These are phyloP conservation scores for Adansonia gregorii DNA, from an alignment of 441 rosid species.

Conservation along the genomic window DNA sequence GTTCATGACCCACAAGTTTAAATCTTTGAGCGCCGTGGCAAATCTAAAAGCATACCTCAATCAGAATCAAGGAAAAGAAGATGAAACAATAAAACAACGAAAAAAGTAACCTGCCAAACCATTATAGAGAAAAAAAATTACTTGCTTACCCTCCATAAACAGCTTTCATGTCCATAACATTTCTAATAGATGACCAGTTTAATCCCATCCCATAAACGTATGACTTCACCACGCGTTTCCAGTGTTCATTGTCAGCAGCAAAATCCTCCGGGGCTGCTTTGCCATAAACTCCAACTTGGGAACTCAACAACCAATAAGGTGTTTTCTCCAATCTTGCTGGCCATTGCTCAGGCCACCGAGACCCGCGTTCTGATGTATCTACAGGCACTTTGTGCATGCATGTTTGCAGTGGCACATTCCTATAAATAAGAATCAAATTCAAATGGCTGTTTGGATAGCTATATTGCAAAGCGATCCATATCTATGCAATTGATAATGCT, in stretches of 20 bases:
- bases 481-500: background rate
- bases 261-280: constrained; percentile 21
- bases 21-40: constrained; percentile 82
- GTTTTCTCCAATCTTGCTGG: constrained; percentile 15
- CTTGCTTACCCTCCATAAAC: constrained; percentile 18
- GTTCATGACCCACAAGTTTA: constrained; percentile 21
- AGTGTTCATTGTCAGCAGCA: constrained; percentile 5
- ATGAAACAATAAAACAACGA: background rate
- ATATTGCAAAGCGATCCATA: background rate
- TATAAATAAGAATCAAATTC: constrained; percentile 33
- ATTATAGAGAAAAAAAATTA: background rate
- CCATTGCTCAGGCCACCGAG: constrained; percentile 18
- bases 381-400: constrained; percentile 52
- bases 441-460: background rate
- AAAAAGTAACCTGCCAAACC: background rate
- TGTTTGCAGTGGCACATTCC: constrained; percentile 85
- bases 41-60: constrained; percentile 55
- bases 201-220: constrained; percentile 4
- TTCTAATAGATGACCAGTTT: constrained; percentile 19
- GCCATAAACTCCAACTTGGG: constrained; percentile 20
- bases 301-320: constrained; percentile 23
- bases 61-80: constrained; percentile 24
- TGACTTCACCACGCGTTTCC: constrained; percentile 13
- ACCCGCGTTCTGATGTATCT: constrained; percentile 21
- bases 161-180: constrained; percentile 25